These are phyloP conservation scores for Tylopilus orsonianus DNA, from an alignment of 1,284 basidiomycete genomes.

Conservation along the genomic window DNA sequence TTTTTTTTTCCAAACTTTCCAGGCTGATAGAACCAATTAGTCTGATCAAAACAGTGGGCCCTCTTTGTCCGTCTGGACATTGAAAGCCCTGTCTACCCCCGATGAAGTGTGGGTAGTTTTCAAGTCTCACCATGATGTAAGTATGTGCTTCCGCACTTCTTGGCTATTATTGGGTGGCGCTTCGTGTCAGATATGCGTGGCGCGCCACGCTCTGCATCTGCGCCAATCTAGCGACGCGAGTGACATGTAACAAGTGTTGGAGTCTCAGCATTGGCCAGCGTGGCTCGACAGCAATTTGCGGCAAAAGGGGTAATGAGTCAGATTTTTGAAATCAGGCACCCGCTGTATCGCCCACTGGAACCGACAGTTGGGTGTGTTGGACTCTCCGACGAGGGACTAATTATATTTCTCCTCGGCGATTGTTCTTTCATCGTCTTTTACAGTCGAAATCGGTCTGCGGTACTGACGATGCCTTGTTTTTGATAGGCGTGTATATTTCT, in stretches of 20 bases:
- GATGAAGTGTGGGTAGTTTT: conserved; percentile 57
- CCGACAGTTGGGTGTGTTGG: conserved; percentile 4
- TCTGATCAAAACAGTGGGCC: conserved; percentile 5
- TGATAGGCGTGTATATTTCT: conserved; percentile 56
- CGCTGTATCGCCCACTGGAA: conserved; percentile 7
- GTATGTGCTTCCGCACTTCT: conserved; percentile 21
- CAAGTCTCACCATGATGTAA: conserved; percentile 57
- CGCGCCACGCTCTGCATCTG: conserved; percentile 11
- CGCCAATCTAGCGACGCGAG: conserved; percentile 3
- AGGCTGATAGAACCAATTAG: conserved; percentile 15
- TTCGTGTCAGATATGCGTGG: conserved; percentile 10
- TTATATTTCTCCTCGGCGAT: conserved; percentile 20
- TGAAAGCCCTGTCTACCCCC: conserved; percentile 35
- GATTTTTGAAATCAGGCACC: conserved; percentile 26
- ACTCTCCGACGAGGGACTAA: background rate
- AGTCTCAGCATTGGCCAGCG: conserved; percentile 2
- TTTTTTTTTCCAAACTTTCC: background rate
- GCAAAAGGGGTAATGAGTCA: conserved; percentile 17
- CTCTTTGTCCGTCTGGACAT: conserved; percentile 47
- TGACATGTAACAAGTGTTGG: background rate
- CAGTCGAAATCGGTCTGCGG: conserved; percentile 16
- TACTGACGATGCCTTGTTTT: conserved; percentile 15
- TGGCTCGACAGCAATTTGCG: background rate
- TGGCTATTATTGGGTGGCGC: conserved; percentile 5
- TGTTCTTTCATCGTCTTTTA: conserved; percentile 4